Evolutionary conservation across 306 rosid species (phyloP).

Genomic region (Boehmeria nivea): DNA sequence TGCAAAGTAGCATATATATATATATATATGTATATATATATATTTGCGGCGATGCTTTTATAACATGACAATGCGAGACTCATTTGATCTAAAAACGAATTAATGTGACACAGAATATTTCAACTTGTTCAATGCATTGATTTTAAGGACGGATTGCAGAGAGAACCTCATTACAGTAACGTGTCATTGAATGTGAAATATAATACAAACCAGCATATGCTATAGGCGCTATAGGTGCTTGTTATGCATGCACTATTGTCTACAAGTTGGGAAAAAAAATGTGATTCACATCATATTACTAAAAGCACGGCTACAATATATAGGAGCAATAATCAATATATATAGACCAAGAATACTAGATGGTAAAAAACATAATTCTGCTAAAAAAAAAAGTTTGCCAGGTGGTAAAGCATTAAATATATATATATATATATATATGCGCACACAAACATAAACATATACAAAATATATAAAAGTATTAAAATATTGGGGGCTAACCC

Average conservation of each 20-base stretch:
- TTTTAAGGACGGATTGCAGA: too few relatives aligned
- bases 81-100: too few relatives aligned
- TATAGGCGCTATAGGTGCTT: neutral
- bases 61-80: too few relatives aligned
- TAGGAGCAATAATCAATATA: neutral
- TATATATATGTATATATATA: too few relatives aligned
- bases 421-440: too few relatives aligned
- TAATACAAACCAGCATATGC: neutral
- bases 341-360: neutral
- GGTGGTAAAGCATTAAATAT: neutral
- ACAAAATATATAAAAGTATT: neutral
- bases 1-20: too few relatives aligned
- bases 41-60: too few relatives aligned
- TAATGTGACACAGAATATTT: too few relatives aligned
- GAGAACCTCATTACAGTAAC: neutral
- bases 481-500: too few relatives aligned
- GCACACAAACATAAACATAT: too few relatives aligned
- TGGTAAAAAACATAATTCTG: neutral
- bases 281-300: neutral
- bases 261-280: neutral
- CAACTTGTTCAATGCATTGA: too few relatives aligned
- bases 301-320: too few relatives aligned
- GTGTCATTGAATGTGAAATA: conserved; percentile 9
- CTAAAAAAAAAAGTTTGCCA: neutral
- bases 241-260: neutral